These are phyloP conservation scores for Knufia petricola DNA, from an alignment of 2,329 filamentous ascomycete genomes.

Conservation along the genomic window DNA sequence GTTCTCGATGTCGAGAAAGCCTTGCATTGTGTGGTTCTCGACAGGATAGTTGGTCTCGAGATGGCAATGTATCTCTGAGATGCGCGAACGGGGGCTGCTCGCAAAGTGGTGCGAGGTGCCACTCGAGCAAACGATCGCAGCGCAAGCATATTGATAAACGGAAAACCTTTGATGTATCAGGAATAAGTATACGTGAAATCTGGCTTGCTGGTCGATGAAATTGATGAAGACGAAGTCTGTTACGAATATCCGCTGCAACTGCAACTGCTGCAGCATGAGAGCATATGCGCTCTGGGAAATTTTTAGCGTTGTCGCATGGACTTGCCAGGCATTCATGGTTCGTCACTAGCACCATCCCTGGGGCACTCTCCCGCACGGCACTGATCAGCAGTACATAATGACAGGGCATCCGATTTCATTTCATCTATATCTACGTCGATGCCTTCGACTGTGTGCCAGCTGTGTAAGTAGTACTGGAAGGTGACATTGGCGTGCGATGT, in stretches of 20 bases:
- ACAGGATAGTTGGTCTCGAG: slow-evolving; percentile 4
- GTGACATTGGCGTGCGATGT: too few relatives aligned
- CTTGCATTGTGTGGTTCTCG: neutral
- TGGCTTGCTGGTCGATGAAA: neutral
- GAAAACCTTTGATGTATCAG: neutral
- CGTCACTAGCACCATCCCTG: too few relatives aligned
- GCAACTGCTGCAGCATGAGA: neutral
- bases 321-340: too few relatives aligned
- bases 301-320: neutral
- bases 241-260: too few relatives aligned
- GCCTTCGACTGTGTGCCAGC: too few relatives aligned
- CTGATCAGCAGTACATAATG: neutral
- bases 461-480: too few relatives aligned
- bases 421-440: too few relatives aligned
- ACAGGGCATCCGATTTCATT: too few relatives aligned
- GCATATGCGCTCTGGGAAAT: neutral
- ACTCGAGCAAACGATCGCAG: slow-evolving; percentile 57
- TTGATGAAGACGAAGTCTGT: slow-evolving; percentile 2
- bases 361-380: too few relatives aligned
- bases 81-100: slow-evolving; percentile 44
- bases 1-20: slow-evolving; percentile 38
- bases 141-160: slow-evolving; percentile 53
- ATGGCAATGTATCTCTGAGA: slow-evolving; percentile 6
- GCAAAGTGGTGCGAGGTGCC: slow-evolving; percentile 54
- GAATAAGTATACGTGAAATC: neutral